Conservation (phyloP, 768 basidiomycete species). For the Trametes coccinea region DNA sequence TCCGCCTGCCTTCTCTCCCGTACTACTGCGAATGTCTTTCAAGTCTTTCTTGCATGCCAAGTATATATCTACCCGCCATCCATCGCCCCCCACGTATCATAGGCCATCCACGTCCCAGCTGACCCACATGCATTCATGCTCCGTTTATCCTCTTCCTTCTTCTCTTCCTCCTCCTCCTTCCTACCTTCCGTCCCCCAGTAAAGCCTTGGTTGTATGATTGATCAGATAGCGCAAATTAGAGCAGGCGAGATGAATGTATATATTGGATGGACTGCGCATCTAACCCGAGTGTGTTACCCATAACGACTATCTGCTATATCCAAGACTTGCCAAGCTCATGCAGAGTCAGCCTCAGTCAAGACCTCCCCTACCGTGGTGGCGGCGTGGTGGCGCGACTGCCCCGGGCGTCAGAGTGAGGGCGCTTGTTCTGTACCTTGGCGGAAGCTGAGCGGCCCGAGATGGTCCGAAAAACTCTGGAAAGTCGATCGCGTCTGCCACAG, state of each 20-base stretch:
- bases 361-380: neutral
- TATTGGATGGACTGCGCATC: conserved; percentile 23
- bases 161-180: neutral
- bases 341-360: too few species aligned
- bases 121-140: conserved; percentile 22
- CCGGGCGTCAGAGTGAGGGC: neutral
- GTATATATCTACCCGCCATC: conserved; percentile 16
- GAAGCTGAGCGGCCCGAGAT: neutral
- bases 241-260: conserved; percentile 24
- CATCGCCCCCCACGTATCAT: conserved; percentile 26
- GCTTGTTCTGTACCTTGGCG: neutral
- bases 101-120: conserved; percentile 15
- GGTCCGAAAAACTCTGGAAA: neutral
- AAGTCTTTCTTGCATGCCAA: conserved; percentile 24
- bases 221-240: conserved; percentile 24
- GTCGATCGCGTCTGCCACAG: neutral
- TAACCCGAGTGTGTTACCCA: neutral
- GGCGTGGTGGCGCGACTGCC: too few species aligned
- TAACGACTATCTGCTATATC: too few species aligned
- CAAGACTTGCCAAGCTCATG: too few species aligned
- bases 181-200: neutral
- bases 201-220: conserved; percentile 30
- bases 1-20: neutral
- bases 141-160: conserved; percentile 13
- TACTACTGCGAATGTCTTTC: conserved; percentile 1